Base-by-base conservation (phyloP, 306 rosid genomes). In the Gillenia trifoliata region DNA sequence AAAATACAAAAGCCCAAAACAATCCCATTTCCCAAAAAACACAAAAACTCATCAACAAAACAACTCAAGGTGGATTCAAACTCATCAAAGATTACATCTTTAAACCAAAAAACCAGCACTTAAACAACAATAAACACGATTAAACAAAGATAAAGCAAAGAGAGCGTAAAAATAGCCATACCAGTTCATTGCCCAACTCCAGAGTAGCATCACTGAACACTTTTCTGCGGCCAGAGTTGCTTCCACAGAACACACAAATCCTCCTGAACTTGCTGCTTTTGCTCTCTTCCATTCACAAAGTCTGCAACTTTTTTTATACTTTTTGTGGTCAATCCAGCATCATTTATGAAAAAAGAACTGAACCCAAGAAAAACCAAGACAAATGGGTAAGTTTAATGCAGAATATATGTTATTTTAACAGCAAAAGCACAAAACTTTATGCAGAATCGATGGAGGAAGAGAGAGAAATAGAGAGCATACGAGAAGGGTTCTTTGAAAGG, bases 171-270 rank as follows among this genome's bases (percentile, higher is more conserved):
- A 63, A 72, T 20, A 45, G 52, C 69, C 89, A 54, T 72, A 92
- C 98, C 88, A 92, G 80, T 88, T 92, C 94, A 79, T 92, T 85
- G 79, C 96, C 94, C 86, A 92, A 77, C 73, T 88, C 92, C 86
- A 90, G 84, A 71, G 98, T 86, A 74, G 96, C 94, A 73, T 88
- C 92, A 63, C 96, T 82, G 83, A 90, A 92, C 61, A 92, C 89
- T 81, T 88, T 77, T 31, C 92, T 80, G 79, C 87, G 77, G 78
- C 98, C 98, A 63, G 96, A 79, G 89, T 88, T 93, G 89, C 98
- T 93, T 71, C 98, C 98, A 55, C 98, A 93, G 82, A 93, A 93
- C 70, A 93, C 98, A 71, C 97, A 93, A 28, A 93, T 79, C 84
- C 82, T 93, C 64, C 57, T 85, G 84, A 93, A 93, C 83, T 86